Conservation (phyloP, 768 basidiomycete species). For the Steccherinum ochraceum region DNA sequence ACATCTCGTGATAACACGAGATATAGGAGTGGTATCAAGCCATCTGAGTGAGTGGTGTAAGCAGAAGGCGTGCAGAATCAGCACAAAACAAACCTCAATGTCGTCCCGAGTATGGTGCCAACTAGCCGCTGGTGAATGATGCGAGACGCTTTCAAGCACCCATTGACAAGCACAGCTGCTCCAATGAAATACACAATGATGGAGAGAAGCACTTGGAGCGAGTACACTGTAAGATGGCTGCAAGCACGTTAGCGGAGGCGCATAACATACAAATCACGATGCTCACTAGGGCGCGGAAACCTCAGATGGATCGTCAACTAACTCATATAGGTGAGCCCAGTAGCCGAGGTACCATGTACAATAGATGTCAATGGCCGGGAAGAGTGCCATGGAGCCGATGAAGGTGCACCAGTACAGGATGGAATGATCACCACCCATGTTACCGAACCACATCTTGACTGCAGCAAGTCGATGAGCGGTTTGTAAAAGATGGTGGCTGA, state of each 20-base stretch:
- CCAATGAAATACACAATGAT: constrained; percentile 2
- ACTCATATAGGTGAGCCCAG: constrained; percentile 20
- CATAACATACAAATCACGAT: not conserved
- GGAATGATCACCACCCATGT: constrained; percentile 14
- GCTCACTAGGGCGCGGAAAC: not conserved
- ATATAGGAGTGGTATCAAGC: constrained; percentile 44
- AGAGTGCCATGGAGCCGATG: constrained; percentile 13
- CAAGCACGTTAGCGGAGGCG: not conserved
- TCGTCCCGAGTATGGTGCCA: constrained; percentile 4
- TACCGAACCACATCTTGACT: constrained; percentile 23
- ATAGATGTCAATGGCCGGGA: constrained; percentile 10
- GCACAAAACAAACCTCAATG: not conserved
- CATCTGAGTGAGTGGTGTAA: constrained; percentile 25
- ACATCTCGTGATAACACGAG: constrained; percentile 57
- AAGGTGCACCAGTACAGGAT: constrained; percentile 24
- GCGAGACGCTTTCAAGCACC: constrained; percentile 8
- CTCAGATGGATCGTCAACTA: constrained; percentile 13
- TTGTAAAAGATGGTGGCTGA: not conserved
- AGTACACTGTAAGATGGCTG: constrained; percentile 26
- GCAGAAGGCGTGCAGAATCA: not conserved
- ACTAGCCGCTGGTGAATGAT: constrained; percentile 6
- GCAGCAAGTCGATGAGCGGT: constrained; percentile 11
- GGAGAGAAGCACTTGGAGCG: constrained; percentile 10
- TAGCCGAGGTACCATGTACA: constrained; percentile 32
- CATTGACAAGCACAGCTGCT: not conserved